A percentile compares a stretch with the other conserved stretches of the same genome.
Evolutionary conservation across 169 alveolate genomes (phyloP).

Genomic region (Neospora caninum): DNA sequence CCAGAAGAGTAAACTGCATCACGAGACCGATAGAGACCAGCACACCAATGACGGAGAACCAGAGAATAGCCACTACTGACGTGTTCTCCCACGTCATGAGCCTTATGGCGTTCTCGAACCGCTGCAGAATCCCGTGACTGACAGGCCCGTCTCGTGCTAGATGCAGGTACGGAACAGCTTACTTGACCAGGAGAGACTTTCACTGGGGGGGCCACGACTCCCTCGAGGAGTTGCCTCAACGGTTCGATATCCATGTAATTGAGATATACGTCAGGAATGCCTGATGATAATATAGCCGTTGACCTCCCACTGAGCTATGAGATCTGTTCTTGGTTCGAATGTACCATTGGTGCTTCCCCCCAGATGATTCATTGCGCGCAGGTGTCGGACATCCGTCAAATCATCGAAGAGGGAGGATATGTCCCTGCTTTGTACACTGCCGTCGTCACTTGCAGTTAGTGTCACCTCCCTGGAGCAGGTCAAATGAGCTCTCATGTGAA

Average conservation of each 20-base stretch:
- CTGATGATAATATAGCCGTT: background rate
- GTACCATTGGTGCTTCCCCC: slow-evolving; percentile 9
- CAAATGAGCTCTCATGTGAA: background rate
- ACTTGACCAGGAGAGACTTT: background rate
- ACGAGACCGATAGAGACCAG: slow-evolving; percentile 23
- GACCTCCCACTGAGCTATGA: background rate
- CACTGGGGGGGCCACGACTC: background rate
- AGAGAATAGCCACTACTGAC: slow-evolving; percentile 11
- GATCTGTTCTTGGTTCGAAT: background rate
- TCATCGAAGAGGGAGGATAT: background rate
- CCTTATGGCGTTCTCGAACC: background rate
- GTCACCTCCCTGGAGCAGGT: background rate
- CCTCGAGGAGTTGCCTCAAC: slow-evolving; percentile 1
- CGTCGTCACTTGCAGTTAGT: background rate
- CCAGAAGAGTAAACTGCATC: background rate
- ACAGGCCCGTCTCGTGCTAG: background rate
- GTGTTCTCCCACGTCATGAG: slow-evolving; percentile 15
- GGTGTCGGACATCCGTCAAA: background rate
- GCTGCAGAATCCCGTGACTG: background rate
- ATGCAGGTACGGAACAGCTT: background rate
- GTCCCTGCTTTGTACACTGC: background rate
- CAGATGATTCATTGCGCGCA: background rate
- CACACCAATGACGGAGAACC: slow-evolving; percentile 20
- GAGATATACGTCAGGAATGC: slow-evolving; percentile 21
- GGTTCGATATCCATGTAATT: slow-evolving; percentile 23